Conservation (phyloP, 345 rosid species). For the Rhodamnia argentea region DNA sequence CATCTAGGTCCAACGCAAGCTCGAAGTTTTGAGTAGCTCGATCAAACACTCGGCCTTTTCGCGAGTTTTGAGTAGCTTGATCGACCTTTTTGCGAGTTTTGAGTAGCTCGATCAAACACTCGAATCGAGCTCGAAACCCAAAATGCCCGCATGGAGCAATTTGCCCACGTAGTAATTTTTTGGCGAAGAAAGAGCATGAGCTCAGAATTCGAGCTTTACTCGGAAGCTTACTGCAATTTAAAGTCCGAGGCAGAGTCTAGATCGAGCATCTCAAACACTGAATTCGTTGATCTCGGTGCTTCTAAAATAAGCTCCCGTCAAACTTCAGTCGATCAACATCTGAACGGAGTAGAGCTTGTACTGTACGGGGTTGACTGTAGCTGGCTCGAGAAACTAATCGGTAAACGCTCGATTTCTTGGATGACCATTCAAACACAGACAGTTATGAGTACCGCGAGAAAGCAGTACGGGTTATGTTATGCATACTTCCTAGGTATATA, state of each 20-base stretch:
- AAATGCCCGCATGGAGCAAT: not conserved
- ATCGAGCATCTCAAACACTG: not conserved
- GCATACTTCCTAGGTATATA: not conserved
- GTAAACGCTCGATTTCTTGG: not conserved
- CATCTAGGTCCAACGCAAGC: not conserved
- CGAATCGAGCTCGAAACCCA: not conserved
- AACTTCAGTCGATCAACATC: not conserved
- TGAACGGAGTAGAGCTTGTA: not conserved
- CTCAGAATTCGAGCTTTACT: not conserved
- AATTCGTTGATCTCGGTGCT: not conserved
- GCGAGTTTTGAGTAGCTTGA: not conserved
- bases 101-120: not conserved
- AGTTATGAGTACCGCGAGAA: not conserved
- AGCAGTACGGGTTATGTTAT: not conserved
- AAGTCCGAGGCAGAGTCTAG: not conserved
- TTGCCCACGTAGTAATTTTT: not conserved
- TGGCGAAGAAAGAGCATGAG: not conserved
- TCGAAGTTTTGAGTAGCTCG: too few species aligned
- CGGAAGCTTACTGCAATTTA: not conserved
- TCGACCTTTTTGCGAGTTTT: not conserved
- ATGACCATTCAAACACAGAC: not conserved
- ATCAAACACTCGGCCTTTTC: not conserved
- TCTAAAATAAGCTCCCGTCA: not conserved
- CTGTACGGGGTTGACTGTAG: not conserved
- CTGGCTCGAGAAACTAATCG: not conserved